phyloP scores from a whole-genome alignment of 1,284 basidiomycete genomes.

The Agroathelia rolfsii region DNA sequence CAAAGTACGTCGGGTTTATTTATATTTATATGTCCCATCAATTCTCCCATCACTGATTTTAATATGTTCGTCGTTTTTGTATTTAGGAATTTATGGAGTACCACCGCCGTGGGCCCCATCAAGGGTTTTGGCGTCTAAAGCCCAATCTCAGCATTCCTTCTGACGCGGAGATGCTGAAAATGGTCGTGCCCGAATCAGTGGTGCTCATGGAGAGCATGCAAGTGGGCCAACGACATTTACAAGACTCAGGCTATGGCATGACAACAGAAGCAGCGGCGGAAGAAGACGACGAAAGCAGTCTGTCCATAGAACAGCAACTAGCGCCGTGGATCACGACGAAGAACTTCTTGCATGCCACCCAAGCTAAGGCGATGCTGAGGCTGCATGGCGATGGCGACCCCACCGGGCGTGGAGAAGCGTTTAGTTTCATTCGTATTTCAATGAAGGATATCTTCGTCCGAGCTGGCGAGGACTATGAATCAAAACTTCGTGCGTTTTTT shows the following conservation, averaged over 20 bases:
- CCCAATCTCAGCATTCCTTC: slow-evolving; percentile 63
- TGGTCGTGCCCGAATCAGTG: slow-evolving; percentile 89
- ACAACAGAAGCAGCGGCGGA: slow-evolving; percentile 73
- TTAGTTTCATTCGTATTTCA: slow-evolving; percentile 93
- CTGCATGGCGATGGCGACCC: slow-evolving; percentile 97
- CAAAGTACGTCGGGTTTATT: slow-evolving; percentile 47
- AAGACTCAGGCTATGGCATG: slow-evolving; percentile 91
- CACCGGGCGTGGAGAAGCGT: slow-evolving; percentile 90
- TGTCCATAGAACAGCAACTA: slow-evolving; percentile 91
- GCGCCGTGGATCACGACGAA: slow-evolving; percentile 99
- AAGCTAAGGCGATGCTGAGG: slow-evolving; percentile 94
- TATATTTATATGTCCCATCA: slow-evolving; percentile 1
- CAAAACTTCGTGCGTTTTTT: slow-evolving; percentile 61
- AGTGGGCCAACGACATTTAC: slow-evolving; percentile 89
- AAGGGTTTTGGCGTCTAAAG: slow-evolving; percentile 94
- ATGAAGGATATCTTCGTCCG: slow-evolving; percentile 99
- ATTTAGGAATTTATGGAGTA: slow-evolving; percentile 99
- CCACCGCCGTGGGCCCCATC: slow-evolving; percentile 86
- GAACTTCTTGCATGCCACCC: slow-evolving; percentile 93
- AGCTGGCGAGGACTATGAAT: slow-evolving; percentile 90
- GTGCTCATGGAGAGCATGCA: slow-evolving; percentile 97
- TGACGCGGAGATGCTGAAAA: slow-evolving; percentile 84
- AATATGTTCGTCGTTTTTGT: too few species aligned
- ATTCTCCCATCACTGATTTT: slow-evolving; percentile 4
- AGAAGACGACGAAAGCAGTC: slow-evolving; percentile 67